Base-by-base conservation (phyloP, 148 eudicot species). In the Cornus kousa region DNA sequence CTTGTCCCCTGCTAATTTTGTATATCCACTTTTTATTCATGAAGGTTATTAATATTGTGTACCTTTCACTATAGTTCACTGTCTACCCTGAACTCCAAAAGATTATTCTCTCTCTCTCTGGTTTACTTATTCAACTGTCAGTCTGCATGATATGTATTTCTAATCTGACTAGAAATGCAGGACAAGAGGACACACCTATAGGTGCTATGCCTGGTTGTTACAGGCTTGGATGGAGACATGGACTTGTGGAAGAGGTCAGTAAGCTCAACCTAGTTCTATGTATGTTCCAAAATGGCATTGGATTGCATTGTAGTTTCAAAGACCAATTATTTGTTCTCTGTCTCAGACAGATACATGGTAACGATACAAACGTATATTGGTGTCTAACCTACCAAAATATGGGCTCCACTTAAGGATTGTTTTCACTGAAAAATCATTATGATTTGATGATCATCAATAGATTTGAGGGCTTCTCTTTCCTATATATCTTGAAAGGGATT, bases 171-270 rank as follows among this genome's bases (percentile, higher is more conserved):
- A 73, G 72, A 68, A 65, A 68, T 91, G 72, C 87, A 94, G 98
- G 98, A 62, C 95, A 90, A 83, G 99, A 96, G 82, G 97, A 96
- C 75, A 86, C 91, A 17, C 99, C 98, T 33, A 96, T 96, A 77
- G 98, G 95, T 57, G 98, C 99, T 59, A 96, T 96, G 99, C 99
- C 99, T 40, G 99, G 99, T 16, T 96, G 99, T 68, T 96, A 89
- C 79, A 91, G 99, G 83, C 95, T 96, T 68, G 98, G 98, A 19
- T 93, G 99, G 99, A 88, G 97, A 79, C 99, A 96, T 85, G 98
- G 99, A 74, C 98, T 96, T 81, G 66, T 96, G n/a, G 97, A 95
- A 84, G 91, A 95, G 97, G 99, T 95, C 75, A 37, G 72, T 82
- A 14, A 74, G 68, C 73, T 80, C 43, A 67, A 32, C 50, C 7